Base-by-base conservation (phyloP, 2,329 filamentous ascomycete genomes). In the Xylaria sp. region DNA sequence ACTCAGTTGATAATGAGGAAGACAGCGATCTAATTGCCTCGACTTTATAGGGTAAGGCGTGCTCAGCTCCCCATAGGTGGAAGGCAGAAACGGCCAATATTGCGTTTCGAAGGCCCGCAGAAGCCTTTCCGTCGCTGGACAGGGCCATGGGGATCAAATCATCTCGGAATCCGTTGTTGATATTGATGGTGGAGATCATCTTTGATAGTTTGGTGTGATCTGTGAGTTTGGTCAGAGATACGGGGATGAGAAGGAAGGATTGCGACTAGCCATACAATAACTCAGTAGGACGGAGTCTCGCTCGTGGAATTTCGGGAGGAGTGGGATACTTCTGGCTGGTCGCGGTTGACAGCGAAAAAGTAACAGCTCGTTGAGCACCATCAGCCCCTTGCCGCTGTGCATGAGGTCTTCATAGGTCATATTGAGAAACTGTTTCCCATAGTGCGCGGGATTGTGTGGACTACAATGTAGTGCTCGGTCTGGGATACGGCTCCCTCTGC, bases 111-210 rank as follows among this genome's bases (percentile, higher is more conserved):
- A 85, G 77, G 30, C 81, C 82, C 14, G 75, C 68, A 2, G 81
- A 79, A 34, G 80, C 77, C 34, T 74, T 71, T 45, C 79, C 79
- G 4, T 74, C 70, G 17, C 68, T 75, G 1, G 79, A 75, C 3
- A 85, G 71, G 1, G 82, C 83, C 81, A 84, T 83, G 39, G 82
- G 83, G 1, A 85, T 74, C 4, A 85, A 73, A 65, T 82, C 78
- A 39, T 80, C 77, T 42, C 81, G 81, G 69, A 85, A 85, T 8
- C 83, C 83, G 70, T 85, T 85, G 61, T 79, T 77, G 65, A 81
- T 75, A 61, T 84, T 79, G 54, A 83, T 80, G 3, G 83, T 85
- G 3, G 83, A 85, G 53, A 84, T 82, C 79, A 85, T 84, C 19
- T 76, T 72, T 4, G 82, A 80, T 42, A 84, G 79, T 56, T 75